phyloP scores from a whole-genome alignment of 441 rosid species.

The Flueggea neowawraea region DNA sequence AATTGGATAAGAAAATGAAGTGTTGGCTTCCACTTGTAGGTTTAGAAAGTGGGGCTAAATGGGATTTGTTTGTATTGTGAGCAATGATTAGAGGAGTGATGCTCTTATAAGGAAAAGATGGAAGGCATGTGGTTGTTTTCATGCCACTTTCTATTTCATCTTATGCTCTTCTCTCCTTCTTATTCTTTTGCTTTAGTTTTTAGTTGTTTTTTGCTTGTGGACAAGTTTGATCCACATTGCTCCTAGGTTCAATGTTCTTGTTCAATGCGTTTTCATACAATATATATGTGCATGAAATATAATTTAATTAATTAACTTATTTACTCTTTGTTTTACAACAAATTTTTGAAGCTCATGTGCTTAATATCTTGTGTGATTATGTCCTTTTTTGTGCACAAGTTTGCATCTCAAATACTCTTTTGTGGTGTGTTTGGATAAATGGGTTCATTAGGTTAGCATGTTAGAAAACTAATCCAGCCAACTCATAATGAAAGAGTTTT shows the following conservation, averaged over 20 bases:
- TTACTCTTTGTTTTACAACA: too few relatives aligned
- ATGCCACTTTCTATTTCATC: conserved; percentile 18
- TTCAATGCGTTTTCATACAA: too few relatives aligned
- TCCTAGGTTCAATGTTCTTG: not conserved
- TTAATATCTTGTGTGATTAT: too few relatives aligned
- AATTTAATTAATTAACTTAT: too few relatives aligned
- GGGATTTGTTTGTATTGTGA: conserved; percentile 35
- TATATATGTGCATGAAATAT: too few relatives aligned
- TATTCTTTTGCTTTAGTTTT: not conserved
- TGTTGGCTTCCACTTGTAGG: conserved; percentile 38
- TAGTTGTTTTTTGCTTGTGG: conserved; percentile 10
- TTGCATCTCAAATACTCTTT: too few relatives aligned
- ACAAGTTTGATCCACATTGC: conserved; percentile 33
- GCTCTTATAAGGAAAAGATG: conserved; percentile 6
- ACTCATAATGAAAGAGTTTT: too few relatives aligned
- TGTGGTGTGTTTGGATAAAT: too few relatives aligned
- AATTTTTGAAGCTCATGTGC: too few relatives aligned
- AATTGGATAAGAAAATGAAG: conserved; percentile 18
- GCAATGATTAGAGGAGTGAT: conserved; percentile 41
- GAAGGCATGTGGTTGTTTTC: conserved; percentile 34
- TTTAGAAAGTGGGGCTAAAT: conserved; percentile 21
- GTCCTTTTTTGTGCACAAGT: too few relatives aligned
- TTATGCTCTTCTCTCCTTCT: not conserved
- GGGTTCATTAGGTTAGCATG: too few relatives aligned
- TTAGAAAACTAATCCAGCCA: too few relatives aligned